Evolutionary conservation across 208 protist genomes (phyloP).

Genomic region (Sergeia podlipaevii): DNA sequence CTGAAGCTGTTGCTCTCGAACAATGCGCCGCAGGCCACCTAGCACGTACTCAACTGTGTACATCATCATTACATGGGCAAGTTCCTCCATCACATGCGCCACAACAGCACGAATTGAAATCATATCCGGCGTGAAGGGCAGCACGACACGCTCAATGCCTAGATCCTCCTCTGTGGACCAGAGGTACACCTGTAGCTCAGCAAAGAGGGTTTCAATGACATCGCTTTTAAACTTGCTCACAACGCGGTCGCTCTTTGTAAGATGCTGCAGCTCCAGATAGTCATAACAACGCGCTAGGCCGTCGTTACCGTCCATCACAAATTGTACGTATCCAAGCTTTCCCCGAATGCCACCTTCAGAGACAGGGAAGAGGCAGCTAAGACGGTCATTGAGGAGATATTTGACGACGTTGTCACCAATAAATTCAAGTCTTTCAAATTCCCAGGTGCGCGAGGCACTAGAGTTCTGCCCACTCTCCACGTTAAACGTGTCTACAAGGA

Average conservation of each 20-base stretch:
- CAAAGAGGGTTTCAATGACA: slow-evolving; percentile 87
- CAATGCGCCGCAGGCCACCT: slow-evolving; percentile 57
- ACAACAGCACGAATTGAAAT: slow-evolving; percentile 65
- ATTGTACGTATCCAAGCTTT: slow-evolving; percentile 66
- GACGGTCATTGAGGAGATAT: slow-evolving; percentile 76
- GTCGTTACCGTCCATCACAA: slow-evolving; percentile 89
- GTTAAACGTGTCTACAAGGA: slow-evolving; percentile 74
- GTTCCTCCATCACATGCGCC: slow-evolving; percentile 77
- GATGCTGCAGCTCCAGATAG: slow-evolving; percentile 69
- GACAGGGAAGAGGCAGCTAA: slow-evolving; percentile 63
- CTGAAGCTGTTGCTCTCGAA: slow-evolving; percentile 71
- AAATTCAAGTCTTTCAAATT: slow-evolving; percentile 89
- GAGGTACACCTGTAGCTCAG: slow-evolving; percentile 80
- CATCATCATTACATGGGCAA: slow-evolving; percentile 80
- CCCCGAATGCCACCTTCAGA: slow-evolving; percentile 66
- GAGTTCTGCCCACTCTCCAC: slow-evolving; percentile 32
- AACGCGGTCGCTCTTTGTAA: slow-evolving; percentile 62
- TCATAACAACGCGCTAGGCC: slow-evolving; percentile 81
- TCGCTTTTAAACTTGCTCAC: slow-evolving; percentile 93
- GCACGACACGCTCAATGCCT: slow-evolving; percentile 24
- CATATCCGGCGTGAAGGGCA: slow-evolving; percentile 69
- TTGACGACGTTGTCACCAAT: slow-evolving; percentile 88
- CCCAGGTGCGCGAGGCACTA: slow-evolving; percentile 58
- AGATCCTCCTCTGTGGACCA: slow-evolving; percentile 65
- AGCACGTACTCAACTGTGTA: slow-evolving; percentile 69